A percentile compares a stretch with the other conserved stretches of the same genome.
These are phyloP conservation scores for Hypoxylon sp. DNA, from an alignment of 2,329 filamentous ascomycete species.

Conservation along the genomic window DNA sequence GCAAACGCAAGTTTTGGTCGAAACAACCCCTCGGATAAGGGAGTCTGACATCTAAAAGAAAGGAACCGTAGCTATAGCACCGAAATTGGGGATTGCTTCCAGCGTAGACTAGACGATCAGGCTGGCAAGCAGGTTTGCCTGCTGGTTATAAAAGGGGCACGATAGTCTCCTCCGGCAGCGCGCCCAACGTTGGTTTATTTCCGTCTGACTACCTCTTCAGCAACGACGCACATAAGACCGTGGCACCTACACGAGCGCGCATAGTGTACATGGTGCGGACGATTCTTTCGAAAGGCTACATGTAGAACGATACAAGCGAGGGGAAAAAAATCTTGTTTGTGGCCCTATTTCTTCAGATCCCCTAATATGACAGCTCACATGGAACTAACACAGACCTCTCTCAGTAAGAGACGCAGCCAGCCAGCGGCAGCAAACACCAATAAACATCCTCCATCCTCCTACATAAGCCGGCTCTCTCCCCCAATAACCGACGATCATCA, in stretches of 20 bases:
- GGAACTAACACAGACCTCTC: slow-evolving; percentile 19
- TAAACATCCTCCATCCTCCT: not conserved
- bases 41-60: slow-evolving; percentile 27
- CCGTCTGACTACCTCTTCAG: slow-evolving; percentile 16
- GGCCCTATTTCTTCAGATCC: slow-evolving; percentile 21
- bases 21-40: slow-evolving; percentile 34
- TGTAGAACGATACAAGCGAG: slow-evolving; percentile 20
- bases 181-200: slow-evolving; percentile 23
- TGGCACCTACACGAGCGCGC: slow-evolving; percentile 12
- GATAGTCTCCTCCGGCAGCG: slow-evolving; percentile 15
- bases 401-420: slow-evolving; percentile 3
- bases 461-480: slow-evolving; percentile 13
- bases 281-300: slow-evolving; percentile 5
- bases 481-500: slow-evolving; percentile 1
- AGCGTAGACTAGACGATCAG: slow-evolving; percentile 12
- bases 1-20: slow-evolving; percentile 30
- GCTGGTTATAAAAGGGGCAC: slow-evolving; percentile 27
- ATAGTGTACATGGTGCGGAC: slow-evolving; percentile 7
- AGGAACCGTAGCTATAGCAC: slow-evolving; percentile 18
- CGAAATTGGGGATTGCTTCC: slow-evolving; percentile 10
- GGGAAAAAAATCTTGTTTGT: slow-evolving; percentile 22
- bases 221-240: slow-evolving; percentile 23
- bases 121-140: slow-evolving; percentile 8
- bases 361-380: slow-evolving; percentile 34
- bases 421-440: slow-evolving; percentile 8